These are phyloP conservation scores for Penicillium flavigenum DNA, from an alignment of 495 filamentous ascomycete genomes.

Conservation along the genomic window DNA sequence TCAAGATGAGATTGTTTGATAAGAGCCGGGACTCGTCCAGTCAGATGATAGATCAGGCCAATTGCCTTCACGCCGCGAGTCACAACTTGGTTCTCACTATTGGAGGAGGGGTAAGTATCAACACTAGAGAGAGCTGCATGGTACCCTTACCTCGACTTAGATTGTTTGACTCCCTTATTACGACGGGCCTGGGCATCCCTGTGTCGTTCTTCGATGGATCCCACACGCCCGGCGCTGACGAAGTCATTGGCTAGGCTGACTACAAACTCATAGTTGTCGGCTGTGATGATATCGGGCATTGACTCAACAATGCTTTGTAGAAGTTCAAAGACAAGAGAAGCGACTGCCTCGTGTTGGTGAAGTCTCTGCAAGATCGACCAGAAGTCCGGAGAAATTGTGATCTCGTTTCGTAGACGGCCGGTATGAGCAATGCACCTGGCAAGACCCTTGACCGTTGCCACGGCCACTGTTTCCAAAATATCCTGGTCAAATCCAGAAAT, in stretches of 20 bases:
- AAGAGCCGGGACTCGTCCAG: slow-evolving; percentile 72
- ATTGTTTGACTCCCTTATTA: slow-evolving; percentile 53
- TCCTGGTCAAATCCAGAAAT: slow-evolving; percentile 84
- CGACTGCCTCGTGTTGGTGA: slow-evolving; percentile 62
- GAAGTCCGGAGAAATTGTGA: slow-evolving; percentile 95
- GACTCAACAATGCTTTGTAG: slow-evolving; percentile 68
- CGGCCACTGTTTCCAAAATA: slow-evolving; percentile 70
- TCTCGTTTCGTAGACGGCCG: slow-evolving; percentile 78
- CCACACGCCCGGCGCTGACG: slow-evolving; percentile 78
- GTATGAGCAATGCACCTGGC: slow-evolving; percentile 74
- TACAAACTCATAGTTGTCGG: slow-evolving; percentile 91
- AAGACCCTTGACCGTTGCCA: slow-evolving; percentile 73
- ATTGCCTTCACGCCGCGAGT: slow-evolving; percentile 78
- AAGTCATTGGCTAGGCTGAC: slow-evolving; percentile 86
- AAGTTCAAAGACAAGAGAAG: slow-evolving; percentile 78
- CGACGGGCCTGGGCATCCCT: slow-evolving; percentile 57
- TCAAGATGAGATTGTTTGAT: slow-evolving; percentile 94
- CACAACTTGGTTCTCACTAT: slow-evolving; percentile 71
- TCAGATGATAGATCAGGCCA: slow-evolving; percentile 74
- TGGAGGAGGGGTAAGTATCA: slow-evolving; percentile 14
- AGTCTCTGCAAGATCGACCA: slow-evolving; percentile 87
- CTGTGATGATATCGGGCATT: slow-evolving; percentile 72
- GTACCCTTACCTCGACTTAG: slow-evolving; percentile 57
- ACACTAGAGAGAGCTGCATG: neutral
- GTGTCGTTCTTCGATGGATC: slow-evolving; percentile 75